Evolutionary conservation across 2,329 filamentous ascomycete genomes (phyloP), one percentile per base, ranked within the genome.

Genomic region (Neopestalotiopsis sp.): DNA sequence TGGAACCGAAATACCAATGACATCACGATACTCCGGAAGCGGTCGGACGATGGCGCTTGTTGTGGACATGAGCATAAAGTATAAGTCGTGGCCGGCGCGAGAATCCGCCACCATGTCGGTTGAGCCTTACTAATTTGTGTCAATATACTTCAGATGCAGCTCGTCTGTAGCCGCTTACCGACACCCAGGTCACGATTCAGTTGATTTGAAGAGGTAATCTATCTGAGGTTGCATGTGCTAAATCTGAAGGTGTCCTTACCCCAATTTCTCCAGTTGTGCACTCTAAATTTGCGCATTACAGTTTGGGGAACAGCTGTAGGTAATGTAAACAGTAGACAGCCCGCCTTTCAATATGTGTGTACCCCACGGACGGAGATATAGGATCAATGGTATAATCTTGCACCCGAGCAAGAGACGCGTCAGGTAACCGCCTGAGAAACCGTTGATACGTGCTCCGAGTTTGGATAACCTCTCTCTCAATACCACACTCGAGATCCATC

Each of bases 11-110:
- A 63, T 38, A 34, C 14, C 42, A 65, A 28, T 20, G 34, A 34
- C n/a, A 49, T 40, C 34, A 57, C 56, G 38, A 56, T 34, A 67
- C 56, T 67, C 60, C 65, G 52, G 65, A 60, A 67, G 34, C n/a
- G 56, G 32, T 24, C 12, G 5, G 65, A 28, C 56, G n/a, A 49
- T 66, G 65, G 56, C 40, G 20, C 56, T 67, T 20, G 32, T 60
- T 67, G 7, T 40, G 65, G 65, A 28, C 32, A 60, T 60, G 45
- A n/a, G 45, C 9, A 34, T 24, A n/a, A 57, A 56, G 12, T 30
- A 34, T 34, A 59, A 40, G 5, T 66, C 38, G 60, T 34, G 17
- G 20, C 24, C 65, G 65, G 65, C 65, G 40, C 65, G 65, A n/a
- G 7, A 52, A 59, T 24, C 65, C 65, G 65, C 49, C 38, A 30